Conservation (phyloP, 2,329 filamentous ascomycete species). For the Onygenales sp. region DNA sequence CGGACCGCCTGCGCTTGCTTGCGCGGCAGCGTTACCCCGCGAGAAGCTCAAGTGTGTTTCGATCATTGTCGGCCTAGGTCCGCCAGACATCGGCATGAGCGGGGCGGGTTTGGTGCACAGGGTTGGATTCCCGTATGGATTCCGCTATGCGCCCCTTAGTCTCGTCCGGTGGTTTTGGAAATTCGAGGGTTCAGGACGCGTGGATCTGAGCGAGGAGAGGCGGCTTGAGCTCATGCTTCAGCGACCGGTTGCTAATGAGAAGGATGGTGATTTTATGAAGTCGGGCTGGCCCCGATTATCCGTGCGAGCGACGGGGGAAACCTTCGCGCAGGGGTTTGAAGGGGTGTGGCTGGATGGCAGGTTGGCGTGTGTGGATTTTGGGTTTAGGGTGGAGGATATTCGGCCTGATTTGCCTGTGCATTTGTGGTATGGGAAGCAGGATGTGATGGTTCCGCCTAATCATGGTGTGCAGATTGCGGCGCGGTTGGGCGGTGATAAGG, state of each 20-base stretch:
- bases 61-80: conserved; percentile 27
- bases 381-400: conserved; percentile 28
- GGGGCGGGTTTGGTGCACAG: conserved; percentile 17
- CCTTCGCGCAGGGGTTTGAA: conserved; percentile 23
- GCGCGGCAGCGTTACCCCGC: conserved; percentile 30
- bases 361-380: conserved; percentile 19
- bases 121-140: conserved; percentile 23
- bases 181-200: conserved; percentile 15
- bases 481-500: conserved; percentile 20
- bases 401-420: conserved; percentile 24
- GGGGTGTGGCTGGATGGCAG: conserved; percentile 21
- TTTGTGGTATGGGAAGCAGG: conserved; percentile 28
- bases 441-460: conserved; percentile 23
- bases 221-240: conserved; percentile 16
- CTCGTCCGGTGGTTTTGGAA: conserved; percentile 19
- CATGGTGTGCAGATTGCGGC: conserved; percentile 24
- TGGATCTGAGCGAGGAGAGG: conserved; percentile 26
- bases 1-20: conserved; percentile 39
- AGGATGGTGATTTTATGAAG: conserved; percentile 16
- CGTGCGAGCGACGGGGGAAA: conserved; percentile 16
- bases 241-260: conserved; percentile 9
- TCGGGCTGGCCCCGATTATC: conserved; percentile 14
- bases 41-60: conserved; percentile 27
- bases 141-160: conserved; percentile 14
- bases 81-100: conserved; percentile 26